Evolutionary conservation across 148 eudicot genomes (phyloP).

Genomic region (Drosera capensis): DNA sequence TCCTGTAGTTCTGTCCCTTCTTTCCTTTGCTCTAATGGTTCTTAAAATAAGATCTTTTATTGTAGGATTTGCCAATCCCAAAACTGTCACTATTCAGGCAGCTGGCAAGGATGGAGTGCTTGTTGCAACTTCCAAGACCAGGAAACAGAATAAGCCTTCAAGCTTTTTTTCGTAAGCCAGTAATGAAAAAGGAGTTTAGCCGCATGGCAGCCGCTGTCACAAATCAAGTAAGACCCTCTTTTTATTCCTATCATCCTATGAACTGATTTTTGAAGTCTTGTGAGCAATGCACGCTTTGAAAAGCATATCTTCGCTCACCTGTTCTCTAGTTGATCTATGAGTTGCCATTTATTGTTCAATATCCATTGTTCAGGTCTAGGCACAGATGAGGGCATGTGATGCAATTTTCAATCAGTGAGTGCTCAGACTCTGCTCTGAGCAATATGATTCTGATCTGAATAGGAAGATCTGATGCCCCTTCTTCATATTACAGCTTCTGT

Average conservation of each 20-base stretch:
- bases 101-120: slow-evolving; percentile 62
- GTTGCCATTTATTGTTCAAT: too few species aligned
- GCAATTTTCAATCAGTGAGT: too few species aligned
- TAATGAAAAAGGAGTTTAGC: slow-evolving; percentile 77
- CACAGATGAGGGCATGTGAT: too few species aligned
- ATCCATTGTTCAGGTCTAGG: neutral
- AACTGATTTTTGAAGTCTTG: slow-evolving; percentile 6
- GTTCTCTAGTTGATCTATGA: slow-evolving; percentile 18
- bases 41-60: too few species aligned
- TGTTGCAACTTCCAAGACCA: slow-evolving; percentile 74
- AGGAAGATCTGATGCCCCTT: too few species aligned
- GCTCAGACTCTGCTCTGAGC: too few species aligned
- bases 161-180: slow-evolving; percentile 53
- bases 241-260: neutral
- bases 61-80: slow-evolving; percentile 81
- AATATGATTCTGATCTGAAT: too few species aligned
- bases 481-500: too few species aligned
- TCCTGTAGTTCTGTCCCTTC: too few species aligned
- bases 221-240: slow-evolving; percentile 49
- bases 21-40: too few species aligned
- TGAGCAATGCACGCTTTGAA: slow-evolving; percentile 2
- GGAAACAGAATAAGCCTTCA: slow-evolving; percentile 75
- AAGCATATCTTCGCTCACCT: slow-evolving; percentile 4
- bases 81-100: slow-evolving; percentile 75
- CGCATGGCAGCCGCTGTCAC: slow-evolving; percentile 80